Base-by-base conservation (phyloP, 2,329 filamentous ascomycete genomes). In the Ascosphaera apis region DNA sequence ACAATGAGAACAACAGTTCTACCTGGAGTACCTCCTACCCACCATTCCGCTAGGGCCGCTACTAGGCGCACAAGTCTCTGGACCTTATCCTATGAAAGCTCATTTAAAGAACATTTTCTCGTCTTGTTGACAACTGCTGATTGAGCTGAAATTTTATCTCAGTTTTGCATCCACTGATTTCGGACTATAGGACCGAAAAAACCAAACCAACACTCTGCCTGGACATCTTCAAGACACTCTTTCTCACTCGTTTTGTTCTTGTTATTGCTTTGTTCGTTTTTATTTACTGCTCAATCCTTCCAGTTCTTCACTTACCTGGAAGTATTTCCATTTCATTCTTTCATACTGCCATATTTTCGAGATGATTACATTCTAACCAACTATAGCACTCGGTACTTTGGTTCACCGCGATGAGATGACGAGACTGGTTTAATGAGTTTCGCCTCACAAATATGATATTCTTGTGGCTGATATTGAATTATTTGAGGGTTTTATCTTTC, bases 1-100 rank as follows among this genome's bases (percentile, higher is more conserved):
- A 28, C 23, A n/a, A n/a, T n/a, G n/a, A n/a, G n/a, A n/a, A n/a
- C n/a, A n/a, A n/a, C n/a, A n/a, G n/a, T n/a, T 38, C 33, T 21
- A 53, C 56, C 39, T 58, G 55, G 55, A 48, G 44, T 32, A 39
- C 53, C 27, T 48, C 41, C 37, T 56, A 56, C 39, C 45, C 51
- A 13, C 49, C 51, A 16, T 56, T 54, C 40, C 55, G 52, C 42
- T 58, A 43, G 50, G 25, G 35, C n/a, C 35, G 18, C 21, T 27
- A 17, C 19, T 38, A 35, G 21, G n/a, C 11, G 16, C 25, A 31
- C 4, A 19, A 15, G 15, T 33, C 35, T 13, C 36, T 27, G 11
- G 23, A 34, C 21, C 34, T 19, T 32, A 21, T 7, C 35, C 23
- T 32, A 27, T 9, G 21, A 19, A 30, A 33, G 15, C 21, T 21